Base-by-base conservation (phyloP, 1,139 yeast genomes). In the Taphrina flavorubra region DNA sequence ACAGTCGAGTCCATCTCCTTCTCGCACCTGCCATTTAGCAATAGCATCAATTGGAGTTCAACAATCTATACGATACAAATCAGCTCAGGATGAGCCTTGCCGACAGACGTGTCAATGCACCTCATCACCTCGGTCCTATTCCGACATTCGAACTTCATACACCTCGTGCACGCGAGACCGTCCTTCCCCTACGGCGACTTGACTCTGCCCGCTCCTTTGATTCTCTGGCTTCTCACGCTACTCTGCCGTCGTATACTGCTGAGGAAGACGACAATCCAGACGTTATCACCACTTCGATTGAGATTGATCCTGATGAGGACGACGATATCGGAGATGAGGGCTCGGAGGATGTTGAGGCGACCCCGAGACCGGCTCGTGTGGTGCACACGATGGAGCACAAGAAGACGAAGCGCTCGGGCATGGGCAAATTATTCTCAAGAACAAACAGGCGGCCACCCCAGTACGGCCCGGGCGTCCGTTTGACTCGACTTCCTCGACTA, bases 201-300 rank as follows among this genome's bases (percentile, higher is more conserved):
- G 20, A 36, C 39, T 58, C 62, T 7, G 10, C 25, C 18, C 25
- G 16, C 25, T 25, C 42, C 20, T 20, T 58, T 14, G 62, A 58
- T 13, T 25, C 62, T 4, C 6, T 58, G 14, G 62, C 16, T n/a
- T 58, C 62, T 25, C 31, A 44, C 42, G 16, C 42, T 20, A 25
- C 61, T 31, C 47, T 63, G 18, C 67, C 67, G 6, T 49, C 37
- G 46, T 63, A 63, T 25, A 55, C 55, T 7, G 58, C 25, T 2
- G 55, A 37, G 18, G 47, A 42, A 36, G 59, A 56, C 20, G 46
- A 53, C 11, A 63, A 63, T 25, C 67, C 67, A 14, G 67, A 63
- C 36, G 61, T 63, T 56, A 63, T 63, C 42, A 63, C 67, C n/a
- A 63, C 67, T n/a, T 34, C 42, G 16, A 36, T 56, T 46, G 67